Conservation (phyloP, 2,329 filamentous ascomycete genomes). For the Nigrospora osmanthi region DNA sequence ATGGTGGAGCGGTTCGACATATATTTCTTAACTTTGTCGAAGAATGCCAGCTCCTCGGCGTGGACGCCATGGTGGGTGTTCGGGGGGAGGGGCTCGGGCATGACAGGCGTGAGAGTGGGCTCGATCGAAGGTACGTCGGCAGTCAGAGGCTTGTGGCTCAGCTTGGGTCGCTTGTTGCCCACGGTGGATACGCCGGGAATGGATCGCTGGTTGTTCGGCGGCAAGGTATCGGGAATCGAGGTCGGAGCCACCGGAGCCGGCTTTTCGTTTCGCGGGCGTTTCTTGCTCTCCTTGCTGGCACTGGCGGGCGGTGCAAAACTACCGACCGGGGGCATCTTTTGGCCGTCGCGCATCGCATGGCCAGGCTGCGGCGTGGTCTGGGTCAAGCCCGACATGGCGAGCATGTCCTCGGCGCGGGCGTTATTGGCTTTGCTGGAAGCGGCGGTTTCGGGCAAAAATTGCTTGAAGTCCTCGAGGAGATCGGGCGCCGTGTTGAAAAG, state of each 20-base stretch:
- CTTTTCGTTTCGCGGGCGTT: constrained; percentile 62
- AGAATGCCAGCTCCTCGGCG: constrained; percentile 84
- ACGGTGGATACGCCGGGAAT: constrained; percentile 26
- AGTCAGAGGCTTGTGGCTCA: constrained; percentile 58
- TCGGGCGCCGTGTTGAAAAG: constrained; percentile 91
- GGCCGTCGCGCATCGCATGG: constrained; percentile 42
- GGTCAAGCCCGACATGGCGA: constrained; percentile 38
- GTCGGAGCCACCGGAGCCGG: constrained; percentile 35
- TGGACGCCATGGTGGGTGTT: constrained; percentile 65
- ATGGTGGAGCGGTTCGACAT: constrained; percentile 88
- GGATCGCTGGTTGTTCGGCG: constrained; percentile 25
- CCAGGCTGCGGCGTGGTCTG: constrained; percentile 47
- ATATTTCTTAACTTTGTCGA: constrained; percentile 93
- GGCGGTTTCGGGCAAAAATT: constrained; percentile 87
- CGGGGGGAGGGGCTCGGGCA: constrained; percentile 81
- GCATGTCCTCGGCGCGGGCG: constrained; percentile 61
- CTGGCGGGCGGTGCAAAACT: constrained; percentile 83
- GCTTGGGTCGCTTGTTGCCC: constrained; percentile 62
- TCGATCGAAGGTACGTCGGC: constrained; percentile 60
- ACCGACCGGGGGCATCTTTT: constrained; percentile 88
- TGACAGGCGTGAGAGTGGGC: constrained; percentile 78
- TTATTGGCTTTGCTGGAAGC: constrained; percentile 41
- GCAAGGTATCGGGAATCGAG: constrained; percentile 29
- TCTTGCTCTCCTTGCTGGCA: constrained; percentile 84
- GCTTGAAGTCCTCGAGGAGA: constrained; percentile 95